Percentiles rank a stretch among this genome's conserved stretches.
phyloP scores from a whole-genome alignment of 2,329 filamentous ascomycete genomes.

The Keithomyces neogunnii region DNA sequence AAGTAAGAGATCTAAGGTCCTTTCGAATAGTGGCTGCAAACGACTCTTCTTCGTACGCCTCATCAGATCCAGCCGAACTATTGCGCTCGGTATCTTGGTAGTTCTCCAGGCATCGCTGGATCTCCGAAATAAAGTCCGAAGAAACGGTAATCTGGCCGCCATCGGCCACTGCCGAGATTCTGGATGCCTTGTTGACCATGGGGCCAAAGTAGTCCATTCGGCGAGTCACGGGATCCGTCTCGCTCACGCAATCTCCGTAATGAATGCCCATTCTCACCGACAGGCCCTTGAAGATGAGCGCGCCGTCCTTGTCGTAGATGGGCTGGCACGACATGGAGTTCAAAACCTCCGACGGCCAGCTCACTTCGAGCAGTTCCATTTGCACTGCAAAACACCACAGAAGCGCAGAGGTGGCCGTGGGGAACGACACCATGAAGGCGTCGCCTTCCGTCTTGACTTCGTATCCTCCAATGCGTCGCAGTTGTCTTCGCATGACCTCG shows the following conservation, averaged over 20 bases:
- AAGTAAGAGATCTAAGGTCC: conserved; percentile 78
- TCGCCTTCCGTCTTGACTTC: conserved; percentile 99
- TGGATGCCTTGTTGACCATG: conserved; percentile 95
- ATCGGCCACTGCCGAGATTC: conserved; percentile 90
- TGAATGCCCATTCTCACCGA: conserved; percentile 98
- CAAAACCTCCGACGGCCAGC: conserved; percentile 89
- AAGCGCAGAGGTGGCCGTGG: conserved; percentile 86
- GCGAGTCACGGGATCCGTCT: conserved; percentile 89
- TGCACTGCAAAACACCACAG: conserved; percentile 97
- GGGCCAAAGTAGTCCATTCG: conserved; percentile 99
- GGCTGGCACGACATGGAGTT: conserved; percentile 79
- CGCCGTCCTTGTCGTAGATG: conserved; percentile 73
- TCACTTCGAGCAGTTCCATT: conserved; percentile 74
- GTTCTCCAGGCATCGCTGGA: conserved; percentile 80
- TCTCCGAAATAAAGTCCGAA: conserved; percentile 93
- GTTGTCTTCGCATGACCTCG: conserved; percentile 86
- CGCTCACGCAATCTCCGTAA: conserved; percentile 89
- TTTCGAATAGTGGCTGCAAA: conserved; percentile 72
- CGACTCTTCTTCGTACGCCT: conserved; percentile 61
- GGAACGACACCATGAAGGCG: conserved; percentile 98
- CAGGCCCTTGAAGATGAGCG: conserved; percentile 84
- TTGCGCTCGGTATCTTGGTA: conserved; percentile 77
- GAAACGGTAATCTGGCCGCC: conserved; percentile 96
- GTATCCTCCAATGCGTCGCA: conserved; percentile 90
- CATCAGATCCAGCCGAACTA: conserved; percentile 60